A percentile compares a stretch with the other conserved stretches of the same genome.
Conservation (phyloP, 495 filamentous ascomycete genomes). For the Jackrogersella minutella region DNA sequence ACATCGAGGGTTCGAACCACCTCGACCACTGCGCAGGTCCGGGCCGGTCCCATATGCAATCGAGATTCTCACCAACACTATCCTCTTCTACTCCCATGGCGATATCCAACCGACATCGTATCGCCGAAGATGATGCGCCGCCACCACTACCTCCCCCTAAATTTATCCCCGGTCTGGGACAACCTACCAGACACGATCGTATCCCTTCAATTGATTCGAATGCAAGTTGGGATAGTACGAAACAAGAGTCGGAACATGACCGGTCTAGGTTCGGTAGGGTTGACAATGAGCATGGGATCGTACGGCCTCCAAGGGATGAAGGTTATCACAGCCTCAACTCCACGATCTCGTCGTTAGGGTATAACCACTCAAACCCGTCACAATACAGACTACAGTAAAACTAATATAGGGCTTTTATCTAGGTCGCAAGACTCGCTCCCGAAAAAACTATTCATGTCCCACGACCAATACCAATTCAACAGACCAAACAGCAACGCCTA, state of each 20-base stretch:
- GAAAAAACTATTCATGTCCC: conserved; percentile 53
- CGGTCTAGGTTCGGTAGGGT: conserved; percentile 34
- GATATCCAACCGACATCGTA: conserved; percentile 47
- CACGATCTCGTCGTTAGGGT: conserved; percentile 44
- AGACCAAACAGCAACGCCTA: conserved; percentile 72
- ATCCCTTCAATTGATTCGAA: conserved; percentile 42
- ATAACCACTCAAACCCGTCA: conserved; percentile 19
- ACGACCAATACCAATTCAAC: conserved; percentile 60
- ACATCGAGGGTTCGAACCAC: conserved; percentile 61
- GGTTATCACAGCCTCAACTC: conserved; percentile 47
- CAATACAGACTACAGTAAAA: conserved; percentile 5
- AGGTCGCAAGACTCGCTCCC: conserved; percentile 45
- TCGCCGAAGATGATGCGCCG: conserved; percentile 52
- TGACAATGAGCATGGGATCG: conserved; percentile 35
- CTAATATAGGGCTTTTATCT: conserved; percentile 20
- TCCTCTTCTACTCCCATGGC: conserved; percentile 58
- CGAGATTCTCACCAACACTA: conserved; percentile 52
- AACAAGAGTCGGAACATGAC: conserved; percentile 37
- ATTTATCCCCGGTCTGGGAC: conserved; percentile 48
- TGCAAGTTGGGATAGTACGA: conserved; percentile 40
- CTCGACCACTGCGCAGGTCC: conserved; percentile 59
- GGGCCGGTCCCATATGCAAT: conserved; percentile 55
- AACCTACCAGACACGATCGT: conserved; percentile 35
- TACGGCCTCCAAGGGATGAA: conserved; percentile 40
- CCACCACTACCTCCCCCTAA: conserved; percentile 61